Evolutionary conservation across 441 rosid species (phyloP).

Genomic region (Populus hybrid): DNA sequence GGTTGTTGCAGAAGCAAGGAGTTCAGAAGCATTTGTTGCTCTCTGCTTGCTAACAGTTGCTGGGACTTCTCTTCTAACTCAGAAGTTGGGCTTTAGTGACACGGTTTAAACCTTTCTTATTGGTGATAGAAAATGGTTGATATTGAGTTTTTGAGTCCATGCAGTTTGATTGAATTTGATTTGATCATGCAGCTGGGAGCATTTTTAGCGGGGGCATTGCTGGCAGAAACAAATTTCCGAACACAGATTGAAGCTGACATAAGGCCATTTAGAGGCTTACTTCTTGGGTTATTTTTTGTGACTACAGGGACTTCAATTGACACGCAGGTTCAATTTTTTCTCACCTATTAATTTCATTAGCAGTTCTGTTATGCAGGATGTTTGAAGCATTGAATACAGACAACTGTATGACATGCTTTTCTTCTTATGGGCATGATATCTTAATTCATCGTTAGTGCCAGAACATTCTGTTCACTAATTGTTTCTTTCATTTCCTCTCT

Average conservation of each 20-base stretch:
- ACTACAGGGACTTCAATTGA: slow-evolving; percentile 95
- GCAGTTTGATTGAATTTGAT: slow-evolving; percentile 7
- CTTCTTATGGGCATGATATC: background rate
- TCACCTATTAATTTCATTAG: background rate
- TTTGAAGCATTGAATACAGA: background rate
- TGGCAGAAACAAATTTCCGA: slow-evolving; percentile 93
- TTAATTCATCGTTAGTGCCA: background rate
- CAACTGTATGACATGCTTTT: background rate
- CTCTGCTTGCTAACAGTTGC: slow-evolving; percentile 91
- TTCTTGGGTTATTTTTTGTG: slow-evolving; percentile 92
- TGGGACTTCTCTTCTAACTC: slow-evolving; percentile 91
- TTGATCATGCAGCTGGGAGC: slow-evolving; percentile 82
- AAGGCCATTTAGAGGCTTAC: slow-evolving; percentile 94
- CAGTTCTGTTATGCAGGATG: background rate
- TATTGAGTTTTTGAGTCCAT: slow-evolving; percentile 10
- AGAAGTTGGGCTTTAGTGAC: slow-evolving; percentile 92
- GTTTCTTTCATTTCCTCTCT: slow-evolving; percentile 11
- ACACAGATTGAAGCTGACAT: slow-evolving; percentile 99
- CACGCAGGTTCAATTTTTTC: slow-evolving; percentile 54
- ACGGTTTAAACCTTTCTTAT: slow-evolving; percentile 48
- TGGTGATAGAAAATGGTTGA: slow-evolving; percentile 13
- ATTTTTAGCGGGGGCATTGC: slow-evolving; percentile 89
- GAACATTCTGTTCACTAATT: slow-evolving; percentile 3
- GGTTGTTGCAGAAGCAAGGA: slow-evolving; percentile 93
- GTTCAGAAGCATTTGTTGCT: slow-evolving; percentile 96